Evolutionary conservation across 768 basidiomycete species (phyloP), one percentile per base, ranked within the genome.

Genomic region (Panus rudis): DNA sequence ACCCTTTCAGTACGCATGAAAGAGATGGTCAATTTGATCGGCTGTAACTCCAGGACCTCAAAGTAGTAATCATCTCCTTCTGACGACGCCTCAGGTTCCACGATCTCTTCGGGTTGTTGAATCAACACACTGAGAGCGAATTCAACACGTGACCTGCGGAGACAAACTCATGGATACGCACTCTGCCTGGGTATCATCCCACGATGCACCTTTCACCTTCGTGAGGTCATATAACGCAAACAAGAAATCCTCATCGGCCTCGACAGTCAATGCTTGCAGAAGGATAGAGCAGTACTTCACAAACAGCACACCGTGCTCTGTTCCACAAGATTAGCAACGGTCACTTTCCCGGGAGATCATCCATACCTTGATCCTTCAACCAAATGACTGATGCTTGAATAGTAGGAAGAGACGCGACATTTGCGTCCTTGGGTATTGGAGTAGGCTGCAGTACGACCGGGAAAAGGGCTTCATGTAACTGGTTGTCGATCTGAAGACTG

Each of bases 251-350:
- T 99, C 96, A 58, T 99, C 96, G n/a, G 88, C 77, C 57, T 97
- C 92, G 13, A 99, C 80, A 0, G 92, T 96, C 62, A 98, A 69
- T 2, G 93, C 89, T 59, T 99, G 96, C 13, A 99, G 68, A 12
- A 99, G 67, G 40, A 98, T 76, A 2, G 93, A 93, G 42, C 90
- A 94, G 57, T 98, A 98, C 64, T 98, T 98, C 68, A 99, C 74
- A 61, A 96, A 98, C n/a, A 91, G 63, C 7, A 99, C 96, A 14
- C 96, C 96, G 51, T 98, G 96, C n/a, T 84, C 96, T 99, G 42
- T 31, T 14, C 16, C 6, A 17, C 2, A 4, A 16, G 31, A 30
- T 13, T 41, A 11, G 25, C 3, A 5, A 12, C n/a, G n/a, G n/a
- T n/a, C n/a, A n/a, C n/a, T n/a, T n/a, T n/a, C n/a, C n/a, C n/a